Conservation (phyloP, 495 filamentous ascomycete genomes). For the Coniosporium apollinis region DNA sequence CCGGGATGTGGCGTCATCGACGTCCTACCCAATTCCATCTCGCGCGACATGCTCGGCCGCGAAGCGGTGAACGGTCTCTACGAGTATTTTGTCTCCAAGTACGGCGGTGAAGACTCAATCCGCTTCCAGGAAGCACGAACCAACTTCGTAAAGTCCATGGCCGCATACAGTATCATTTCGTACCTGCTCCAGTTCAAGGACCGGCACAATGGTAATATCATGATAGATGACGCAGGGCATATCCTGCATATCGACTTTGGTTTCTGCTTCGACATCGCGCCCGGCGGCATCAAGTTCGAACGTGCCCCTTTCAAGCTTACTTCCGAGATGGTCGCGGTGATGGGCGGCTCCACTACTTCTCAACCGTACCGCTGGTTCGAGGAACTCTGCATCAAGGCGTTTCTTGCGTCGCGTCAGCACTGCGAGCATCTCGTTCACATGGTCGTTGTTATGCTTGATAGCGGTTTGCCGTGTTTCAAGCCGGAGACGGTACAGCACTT, state of each 20-base stretch:
- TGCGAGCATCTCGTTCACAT: conserved; percentile 73
- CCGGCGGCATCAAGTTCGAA: conserved; percentile 91
- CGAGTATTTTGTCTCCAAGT: conserved; percentile 94
- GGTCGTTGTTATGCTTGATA: conserved; percentile 89
- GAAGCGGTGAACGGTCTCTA: conserved; percentile 96
- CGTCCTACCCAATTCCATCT: conserved; percentile 92
- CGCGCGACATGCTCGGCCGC: conserved; percentile 93
- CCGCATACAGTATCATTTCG: conserved; percentile 96
- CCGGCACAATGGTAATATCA: conserved; percentile 98
- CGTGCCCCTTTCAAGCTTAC: conserved; percentile 97
- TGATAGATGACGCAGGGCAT: conserved; percentile 93
- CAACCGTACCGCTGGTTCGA: conserved; percentile 94
- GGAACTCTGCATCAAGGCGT: conserved; percentile 87
- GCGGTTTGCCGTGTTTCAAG: conserved; percentile 94
- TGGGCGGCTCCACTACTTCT: conserved; percentile 70
- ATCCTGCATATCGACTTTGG: conserved; percentile 99
- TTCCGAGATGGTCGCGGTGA: conserved; percentile 91
- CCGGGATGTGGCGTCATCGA: conserved; percentile 98
- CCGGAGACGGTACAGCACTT: conserved; percentile 88
- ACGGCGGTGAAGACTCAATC: conserved; percentile 86
- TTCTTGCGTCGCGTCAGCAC: conserved; percentile 79
- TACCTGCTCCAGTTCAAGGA: conserved; percentile 98
- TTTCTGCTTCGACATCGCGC: conserved; percentile 98
- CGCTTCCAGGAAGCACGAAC: conserved; percentile 87
- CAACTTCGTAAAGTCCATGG: conserved; percentile 99